These are phyloP conservation scores for Medicago arabica DNA, from an alignment of 306 rosid genomes.

Conservation along the genomic window DNA sequence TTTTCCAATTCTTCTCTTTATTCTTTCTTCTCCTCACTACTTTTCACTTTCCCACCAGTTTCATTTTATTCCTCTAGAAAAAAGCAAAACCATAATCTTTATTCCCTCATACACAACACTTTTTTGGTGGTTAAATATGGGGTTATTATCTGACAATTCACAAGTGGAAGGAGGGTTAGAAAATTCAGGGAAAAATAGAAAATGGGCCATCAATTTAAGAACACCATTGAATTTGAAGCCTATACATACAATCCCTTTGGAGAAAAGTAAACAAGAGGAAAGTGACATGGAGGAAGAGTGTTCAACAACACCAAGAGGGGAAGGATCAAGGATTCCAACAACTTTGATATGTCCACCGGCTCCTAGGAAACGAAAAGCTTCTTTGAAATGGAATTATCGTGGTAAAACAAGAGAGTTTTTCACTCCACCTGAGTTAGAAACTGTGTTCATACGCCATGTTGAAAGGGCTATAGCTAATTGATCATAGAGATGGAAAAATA, in stretches of 20 bases:
- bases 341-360: constrained; percentile 78
- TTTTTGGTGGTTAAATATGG: constrained; percentile 56
- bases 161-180: constrained; percentile 51
- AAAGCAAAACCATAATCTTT: not conserved
- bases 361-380: constrained; percentile 72
- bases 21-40: constrained; percentile 41
- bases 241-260: constrained; percentile 51
- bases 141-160: constrained; percentile 55
- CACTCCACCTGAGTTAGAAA: constrained; percentile 83
- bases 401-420: constrained; percentile 62
- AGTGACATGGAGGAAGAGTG: constrained; percentile 46
- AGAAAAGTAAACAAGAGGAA: constrained; percentile 33
- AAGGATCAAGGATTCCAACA: constrained; percentile 62
- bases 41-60: constrained; percentile 62
- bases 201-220: constrained; percentile 66
- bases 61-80: constrained; percentile 50
- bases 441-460: constrained; percentile 71
- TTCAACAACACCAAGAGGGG: constrained; percentile 77
- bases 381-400: constrained; percentile 64
- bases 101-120: constrained; percentile 40
- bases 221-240: constrained; percentile 63
- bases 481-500: not conserved
- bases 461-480: constrained; percentile 55
- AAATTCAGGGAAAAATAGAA: constrained; percentile 52
- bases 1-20: constrained; percentile 40